These are phyloP conservation scores for Hemisphaericaspora nanyangensis DNA, from an alignment of 805 yeast genomes.

Conservation along the genomic window DNA sequence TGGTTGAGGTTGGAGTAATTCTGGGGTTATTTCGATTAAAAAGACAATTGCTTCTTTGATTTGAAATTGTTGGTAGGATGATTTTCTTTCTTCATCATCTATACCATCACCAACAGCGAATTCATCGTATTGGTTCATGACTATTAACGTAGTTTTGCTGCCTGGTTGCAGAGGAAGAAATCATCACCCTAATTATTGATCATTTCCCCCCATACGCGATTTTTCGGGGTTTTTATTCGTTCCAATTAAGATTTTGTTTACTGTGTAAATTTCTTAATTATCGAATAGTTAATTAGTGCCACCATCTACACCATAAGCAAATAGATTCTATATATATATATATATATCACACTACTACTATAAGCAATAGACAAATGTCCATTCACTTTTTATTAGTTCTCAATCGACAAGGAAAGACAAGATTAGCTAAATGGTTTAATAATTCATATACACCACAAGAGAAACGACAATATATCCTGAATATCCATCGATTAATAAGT, in stretches of 20 bases:
- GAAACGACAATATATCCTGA: slow-evolving; percentile 43
- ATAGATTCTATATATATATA: too few relatives aligned
- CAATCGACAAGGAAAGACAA: slow-evolving; percentile 90
- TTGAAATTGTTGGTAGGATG: slow-evolving; percentile 39
- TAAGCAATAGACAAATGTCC: slow-evolving; percentile 46
- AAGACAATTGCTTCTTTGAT: slow-evolving; percentile 62
- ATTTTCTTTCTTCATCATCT: slow-evolving; percentile 11
- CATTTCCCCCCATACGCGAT: too few relatives aligned
- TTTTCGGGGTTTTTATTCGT: too few relatives aligned
- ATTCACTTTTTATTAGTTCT: slow-evolving; percentile 77
- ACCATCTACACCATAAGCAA: background rate
- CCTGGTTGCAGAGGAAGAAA: too few relatives aligned
- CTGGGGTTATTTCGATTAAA: slow-evolving; percentile 55
- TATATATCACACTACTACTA: too few relatives aligned
- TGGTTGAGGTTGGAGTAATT: slow-evolving; percentile 34
- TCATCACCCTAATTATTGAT: too few relatives aligned
- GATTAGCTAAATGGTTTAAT: slow-evolving; percentile 76
- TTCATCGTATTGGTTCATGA: background rate
- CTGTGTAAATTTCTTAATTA: too few relatives aligned
- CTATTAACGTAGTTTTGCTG: background rate
- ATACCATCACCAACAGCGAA: background rate
- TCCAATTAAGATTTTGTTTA: too few relatives aligned
- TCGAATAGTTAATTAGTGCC: too few relatives aligned
- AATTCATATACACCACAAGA: slow-evolving; percentile 26
- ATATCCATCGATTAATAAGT: slow-evolving; percentile 75